A percentile compares a stretch with the other conserved stretches of the same genome.
Evolutionary conservation across 495 filamentous ascomycete species (phyloP).

Genomic region (Chaetomidium leptoderma): DNA sequence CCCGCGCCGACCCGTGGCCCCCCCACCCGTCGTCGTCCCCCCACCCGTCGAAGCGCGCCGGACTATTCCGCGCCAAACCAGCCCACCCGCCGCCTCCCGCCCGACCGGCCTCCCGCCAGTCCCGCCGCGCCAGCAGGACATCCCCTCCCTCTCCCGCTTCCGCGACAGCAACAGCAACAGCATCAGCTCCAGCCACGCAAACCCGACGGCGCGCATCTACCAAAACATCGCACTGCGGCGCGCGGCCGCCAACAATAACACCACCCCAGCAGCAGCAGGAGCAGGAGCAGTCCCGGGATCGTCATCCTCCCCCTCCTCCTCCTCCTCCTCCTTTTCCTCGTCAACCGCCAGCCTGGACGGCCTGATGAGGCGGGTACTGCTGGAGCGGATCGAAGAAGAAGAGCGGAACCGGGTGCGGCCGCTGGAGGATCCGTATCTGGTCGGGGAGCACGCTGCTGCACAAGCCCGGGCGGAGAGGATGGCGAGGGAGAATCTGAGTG

Average conservation of each 20-base stretch:
- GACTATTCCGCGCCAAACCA: too few species aligned
- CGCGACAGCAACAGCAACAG: constrained; percentile 22
- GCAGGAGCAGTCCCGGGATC: background rate
- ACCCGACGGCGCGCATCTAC: constrained; percentile 48
- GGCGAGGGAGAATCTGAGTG: constrained; percentile 42
- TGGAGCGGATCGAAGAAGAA: constrained; percentile 37
- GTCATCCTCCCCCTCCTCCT: too few species aligned
- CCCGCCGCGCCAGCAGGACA: constrained; percentile 22
- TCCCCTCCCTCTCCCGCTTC: constrained; percentile 39
- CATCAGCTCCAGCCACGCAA: constrained; percentile 30
- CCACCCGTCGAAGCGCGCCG: too few species aligned
- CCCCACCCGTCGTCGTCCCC: too few species aligned
- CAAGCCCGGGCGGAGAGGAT: constrained; percentile 42
- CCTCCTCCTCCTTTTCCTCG: too few species aligned
- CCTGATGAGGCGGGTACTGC: constrained; percentile 24
- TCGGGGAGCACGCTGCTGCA: constrained; percentile 49
- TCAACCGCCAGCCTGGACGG: constrained; percentile 18
- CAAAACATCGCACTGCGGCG: constrained; percentile 47
- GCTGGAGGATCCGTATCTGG: constrained; percentile 51
- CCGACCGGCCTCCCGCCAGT: constrained; percentile 38
- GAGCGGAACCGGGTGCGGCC: constrained; percentile 36
- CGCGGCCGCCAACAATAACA: constrained; percentile 27
- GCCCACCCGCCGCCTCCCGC: background rate
- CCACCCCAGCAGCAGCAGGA: background rate
- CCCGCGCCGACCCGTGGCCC: too few species aligned